Conservation (phyloP, 2,329 filamentous ascomycete genomes). For the Curvularia spicifera region DNA sequence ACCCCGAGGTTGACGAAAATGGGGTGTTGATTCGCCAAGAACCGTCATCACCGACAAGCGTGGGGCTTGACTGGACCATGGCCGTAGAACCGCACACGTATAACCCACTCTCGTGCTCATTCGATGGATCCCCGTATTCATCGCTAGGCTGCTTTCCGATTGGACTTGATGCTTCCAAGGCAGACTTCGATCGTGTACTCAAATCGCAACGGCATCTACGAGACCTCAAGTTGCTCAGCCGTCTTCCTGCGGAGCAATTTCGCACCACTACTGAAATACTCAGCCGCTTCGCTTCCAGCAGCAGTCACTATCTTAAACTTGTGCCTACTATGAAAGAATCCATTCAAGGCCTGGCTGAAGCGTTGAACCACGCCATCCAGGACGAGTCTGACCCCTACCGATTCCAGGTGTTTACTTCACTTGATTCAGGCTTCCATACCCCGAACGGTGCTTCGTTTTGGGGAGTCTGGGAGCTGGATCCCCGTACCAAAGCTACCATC, state of each 20-base stretch:
- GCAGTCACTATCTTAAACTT: slow-evolving; percentile 26
- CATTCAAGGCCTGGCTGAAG: slow-evolving; percentile 32
- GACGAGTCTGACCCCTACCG: slow-evolving; percentile 40
- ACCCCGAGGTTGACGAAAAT: slow-evolving; percentile 43
- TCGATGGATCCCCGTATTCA: slow-evolving; percentile 34
- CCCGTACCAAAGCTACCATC: slow-evolving; percentile 33
- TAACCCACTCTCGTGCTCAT: slow-evolving; percentile 45
- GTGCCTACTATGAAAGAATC: slow-evolving; percentile 33
- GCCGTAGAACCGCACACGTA: slow-evolving; percentile 31
- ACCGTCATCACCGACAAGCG: slow-evolving; percentile 26
- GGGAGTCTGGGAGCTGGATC: slow-evolving; percentile 45
- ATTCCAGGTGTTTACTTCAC: slow-evolving; percentile 41
- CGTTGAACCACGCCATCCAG: slow-evolving; percentile 30
- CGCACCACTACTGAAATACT: slow-evolving; percentile 28
- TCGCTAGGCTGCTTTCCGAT: slow-evolving; percentile 47
- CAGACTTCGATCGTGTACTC: slow-evolving; percentile 43
- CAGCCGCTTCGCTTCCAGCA: slow-evolving; percentile 22
- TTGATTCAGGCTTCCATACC: slow-evolving; percentile 50
- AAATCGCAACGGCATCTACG: slow-evolving; percentile 42
- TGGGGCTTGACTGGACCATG: slow-evolving; percentile 39
- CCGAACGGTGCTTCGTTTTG: slow-evolving; percentile 44
- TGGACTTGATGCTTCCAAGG: slow-evolving; percentile 40
- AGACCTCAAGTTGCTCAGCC: slow-evolving; percentile 39
- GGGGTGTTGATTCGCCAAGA: slow-evolving; percentile 29
- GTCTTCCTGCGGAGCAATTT: slow-evolving; percentile 32